Percentiles rank a stretch among this genome's conserved stretches.
Conservation (phyloP, 208 protist genomes). For the Trypanosoma cruzi region DNA sequence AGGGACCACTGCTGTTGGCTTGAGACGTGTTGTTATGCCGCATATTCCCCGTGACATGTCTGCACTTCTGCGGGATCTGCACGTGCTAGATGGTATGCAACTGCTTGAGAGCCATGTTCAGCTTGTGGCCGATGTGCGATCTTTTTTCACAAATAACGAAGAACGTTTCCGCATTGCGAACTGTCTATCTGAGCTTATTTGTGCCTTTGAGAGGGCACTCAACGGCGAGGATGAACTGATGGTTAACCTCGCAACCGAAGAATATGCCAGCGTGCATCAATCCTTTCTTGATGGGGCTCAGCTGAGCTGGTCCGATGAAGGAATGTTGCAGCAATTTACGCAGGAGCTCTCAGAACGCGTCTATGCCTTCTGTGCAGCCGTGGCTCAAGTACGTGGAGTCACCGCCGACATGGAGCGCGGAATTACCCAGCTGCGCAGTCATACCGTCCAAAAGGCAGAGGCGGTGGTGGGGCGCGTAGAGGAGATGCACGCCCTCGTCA, state of each 20-base stretch:
- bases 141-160: conserved; percentile 67
- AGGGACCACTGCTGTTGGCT: neutral
- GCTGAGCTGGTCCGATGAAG: conserved; percentile 74
- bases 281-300: conserved; percentile 52
- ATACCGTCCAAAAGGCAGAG: conserved; percentile 45
- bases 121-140: conserved; percentile 24
- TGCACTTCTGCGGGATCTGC: conserved; percentile 53
- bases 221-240: conserved; percentile 80
- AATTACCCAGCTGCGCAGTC: conserved; percentile 42
- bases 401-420: conserved; percentile 51
- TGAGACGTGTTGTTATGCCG: conserved; percentile 21
- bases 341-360: conserved; percentile 65
- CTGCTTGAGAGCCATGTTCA: conserved; percentile 30
- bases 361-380: conserved; percentile 51
- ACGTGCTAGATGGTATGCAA: conserved; percentile 57
- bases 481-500: conserved; percentile 58
- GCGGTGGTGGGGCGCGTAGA: conserved; percentile 57
- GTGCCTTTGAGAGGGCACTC: conserved; percentile 71
- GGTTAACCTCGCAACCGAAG: conserved; percentile 69
- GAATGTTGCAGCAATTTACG: conserved; percentile 47
- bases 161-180: conserved; percentile 66
- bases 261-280: conserved; percentile 73
- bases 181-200: conserved; percentile 61
- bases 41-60: conserved; percentile 27
- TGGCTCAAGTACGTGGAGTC: conserved; percentile 61